Conservation (phyloP, 352 stramenopile genomes). For the Phytophthora sojae region DNA sequence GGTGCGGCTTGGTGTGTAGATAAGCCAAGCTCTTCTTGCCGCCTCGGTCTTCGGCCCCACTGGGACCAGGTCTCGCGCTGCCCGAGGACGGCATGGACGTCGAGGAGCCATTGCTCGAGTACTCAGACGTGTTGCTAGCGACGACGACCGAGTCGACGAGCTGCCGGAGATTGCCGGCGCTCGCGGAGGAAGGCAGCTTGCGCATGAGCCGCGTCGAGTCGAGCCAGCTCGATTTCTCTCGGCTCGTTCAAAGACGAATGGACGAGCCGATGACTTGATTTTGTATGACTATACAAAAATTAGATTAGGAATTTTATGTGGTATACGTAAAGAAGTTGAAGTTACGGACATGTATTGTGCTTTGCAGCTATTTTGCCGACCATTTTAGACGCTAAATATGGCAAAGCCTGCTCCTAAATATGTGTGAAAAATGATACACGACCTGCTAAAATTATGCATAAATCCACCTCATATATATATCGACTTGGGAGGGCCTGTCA, state of each 20-base stretch:
- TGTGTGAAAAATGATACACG: too few species aligned
- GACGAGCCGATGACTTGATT: background rate
- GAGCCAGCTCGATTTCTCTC: background rate
- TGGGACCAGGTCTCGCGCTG: too few species aligned
- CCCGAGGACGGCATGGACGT: background rate
- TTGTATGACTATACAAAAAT: too few species aligned
- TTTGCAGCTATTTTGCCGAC: too few species aligned
- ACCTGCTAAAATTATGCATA: too few species aligned
- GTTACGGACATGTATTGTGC: too few species aligned
- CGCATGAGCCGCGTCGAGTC: constrained; percentile 12
- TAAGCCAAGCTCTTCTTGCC: constrained; percentile 55
- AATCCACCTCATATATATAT: too few species aligned
- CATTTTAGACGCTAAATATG: too few species aligned
- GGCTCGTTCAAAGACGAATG: background rate
- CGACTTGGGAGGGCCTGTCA: too few species aligned
- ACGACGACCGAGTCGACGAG: constrained; percentile 9
- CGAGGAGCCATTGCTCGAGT: constrained; percentile 1
- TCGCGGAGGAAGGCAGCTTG: constrained; percentile 20
- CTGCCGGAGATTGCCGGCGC: constrained; percentile 20
- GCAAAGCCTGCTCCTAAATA: too few species aligned
- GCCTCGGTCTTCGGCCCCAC: background rate
- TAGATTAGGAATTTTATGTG: too few species aligned
- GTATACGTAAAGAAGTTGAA: too few species aligned
- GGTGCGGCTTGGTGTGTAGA: constrained; percentile 43
- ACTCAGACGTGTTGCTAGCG: background rate